Evolutionary conservation across 768 basidiomycete genomes (phyloP), one percentile per base, ranked within the genome.

Genomic region (Sporobolomyces roseus): DNA sequence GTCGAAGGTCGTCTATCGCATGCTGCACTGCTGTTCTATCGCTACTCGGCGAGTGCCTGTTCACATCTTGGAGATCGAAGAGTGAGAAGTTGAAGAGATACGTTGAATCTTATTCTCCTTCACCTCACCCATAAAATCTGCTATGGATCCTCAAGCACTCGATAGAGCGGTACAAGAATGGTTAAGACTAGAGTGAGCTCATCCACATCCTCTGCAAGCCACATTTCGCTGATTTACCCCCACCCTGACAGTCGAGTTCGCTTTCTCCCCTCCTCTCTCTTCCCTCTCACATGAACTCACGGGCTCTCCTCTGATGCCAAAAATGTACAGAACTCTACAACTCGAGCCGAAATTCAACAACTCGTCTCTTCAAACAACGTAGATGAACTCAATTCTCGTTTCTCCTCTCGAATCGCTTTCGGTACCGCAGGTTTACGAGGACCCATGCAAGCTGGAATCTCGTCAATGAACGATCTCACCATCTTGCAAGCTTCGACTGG

Each of bases 341-440:
- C 78, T 4, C 66, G 76, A 17, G 52, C 49, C 8, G 77, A 79
- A 59, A 75, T 79, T 43, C 51, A 73, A 43, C 13, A 32, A 17
- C 75, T 79, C 27, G 58, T 66, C 53, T 49, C 64, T 1, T 19
- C 66, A n/a, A 36, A 27, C 61, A 45, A 52, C 30, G 14, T 45
- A 27, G 52, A 74, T 32, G 76, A 77, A 56, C 74, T 79, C n/a
- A 19, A 63, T 14, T 50, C 53, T 16, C 71, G 78, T 25, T 71
- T 79, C 38, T 50, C 64, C 27, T 21, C 79, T 6, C 84, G 91
- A 41, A 92, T 93, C 72, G 84, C 87, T 66, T 93, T 93, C 77
- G 91, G 91, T 7, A 93, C 91, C 29, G 90, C 91, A 63, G 90
- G 90, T 87, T 80, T 91, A 27, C 81, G 90, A 74, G 90, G 87